phyloP scores from a whole-genome alignment of 2,329 filamentous ascomycete species.

The Clonostachys byssicola region DNA sequence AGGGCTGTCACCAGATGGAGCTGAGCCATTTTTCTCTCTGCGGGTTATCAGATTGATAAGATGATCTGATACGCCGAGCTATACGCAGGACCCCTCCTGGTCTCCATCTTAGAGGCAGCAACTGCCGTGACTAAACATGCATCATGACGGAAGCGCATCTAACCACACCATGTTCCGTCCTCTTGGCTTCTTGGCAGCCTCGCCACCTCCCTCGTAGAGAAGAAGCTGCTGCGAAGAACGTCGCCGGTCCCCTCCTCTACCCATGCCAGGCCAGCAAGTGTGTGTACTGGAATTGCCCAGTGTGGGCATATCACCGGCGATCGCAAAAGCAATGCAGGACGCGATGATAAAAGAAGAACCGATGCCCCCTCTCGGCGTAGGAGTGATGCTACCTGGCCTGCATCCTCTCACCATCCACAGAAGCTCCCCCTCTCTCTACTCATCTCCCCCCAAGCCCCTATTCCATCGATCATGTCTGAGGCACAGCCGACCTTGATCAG shows the following conservation, averaged over 20 bases:
- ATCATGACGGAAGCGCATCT: background rate
- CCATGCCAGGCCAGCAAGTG: background rate
- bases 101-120: background rate
- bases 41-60: conserved; percentile 21
- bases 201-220: background rate
- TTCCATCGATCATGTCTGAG: conserved; percentile 14
- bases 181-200: background rate
- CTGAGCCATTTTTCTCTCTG: background rate
- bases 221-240: background rate
- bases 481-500: conserved; percentile 29
- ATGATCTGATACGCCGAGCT: conserved; percentile 17
- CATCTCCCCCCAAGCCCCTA: background rate
- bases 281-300: background rate
- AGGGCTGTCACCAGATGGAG: background rate
- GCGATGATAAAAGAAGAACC: too few species aligned
- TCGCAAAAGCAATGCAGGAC: too few species aligned
- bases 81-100: background rate
- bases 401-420: background rate
- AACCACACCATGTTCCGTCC: background rate
- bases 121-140: background rate
- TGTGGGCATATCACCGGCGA: too few species aligned
- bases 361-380: too few species aligned
- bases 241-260: background rate
- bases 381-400: too few species aligned
- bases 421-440: background rate